Evolutionary conservation across 208 protist genomes (phyloP).

Genomic region (Crithidia thermophila): DNA sequence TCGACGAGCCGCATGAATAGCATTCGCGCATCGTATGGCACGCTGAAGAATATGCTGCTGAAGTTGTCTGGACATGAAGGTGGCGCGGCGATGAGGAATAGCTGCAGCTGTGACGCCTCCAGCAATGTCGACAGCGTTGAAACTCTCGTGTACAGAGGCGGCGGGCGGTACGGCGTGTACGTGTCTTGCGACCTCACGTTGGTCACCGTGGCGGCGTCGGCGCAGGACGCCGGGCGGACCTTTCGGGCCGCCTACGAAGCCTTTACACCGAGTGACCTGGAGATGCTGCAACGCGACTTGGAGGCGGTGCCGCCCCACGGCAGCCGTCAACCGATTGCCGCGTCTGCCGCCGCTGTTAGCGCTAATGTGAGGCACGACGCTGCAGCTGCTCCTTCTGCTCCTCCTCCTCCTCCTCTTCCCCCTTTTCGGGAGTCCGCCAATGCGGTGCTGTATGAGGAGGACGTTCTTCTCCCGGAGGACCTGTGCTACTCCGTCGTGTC

Average conservation of each 20-base stretch:
- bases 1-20: not conserved
- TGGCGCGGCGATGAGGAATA: not conserved
- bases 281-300: not conserved
- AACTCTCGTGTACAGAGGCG: slow-evolving; percentile 8
- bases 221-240: slow-evolving; percentile 26
- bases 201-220: slow-evolving; percentile 34
- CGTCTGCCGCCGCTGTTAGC: too few species aligned
- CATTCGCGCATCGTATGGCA: slow-evolving; percentile 26
- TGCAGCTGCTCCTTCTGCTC: slow-evolving; percentile 1
- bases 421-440: not conserved
- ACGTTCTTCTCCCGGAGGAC: not conserved
- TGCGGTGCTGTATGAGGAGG: not conserved
- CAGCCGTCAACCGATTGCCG: too few species aligned
- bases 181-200: slow-evolving; percentile 32
- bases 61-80: slow-evolving; percentile 15
- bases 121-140: too few species aligned
- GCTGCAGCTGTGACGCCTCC: too few species aligned
- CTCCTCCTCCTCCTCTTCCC: not conserved
- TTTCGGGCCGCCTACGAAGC: slow-evolving; percentile 14
- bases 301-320: too few species aligned
- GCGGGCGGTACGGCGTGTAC: slow-evolving; percentile 39
- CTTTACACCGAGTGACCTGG: not conserved
- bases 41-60: slow-evolving; percentile 19
- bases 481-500: slow-evolving; percentile 1
- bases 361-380: too few species aligned